Base-by-base conservation (phyloP, 805 yeast genomes). In the Starmera quercuum region DNA sequence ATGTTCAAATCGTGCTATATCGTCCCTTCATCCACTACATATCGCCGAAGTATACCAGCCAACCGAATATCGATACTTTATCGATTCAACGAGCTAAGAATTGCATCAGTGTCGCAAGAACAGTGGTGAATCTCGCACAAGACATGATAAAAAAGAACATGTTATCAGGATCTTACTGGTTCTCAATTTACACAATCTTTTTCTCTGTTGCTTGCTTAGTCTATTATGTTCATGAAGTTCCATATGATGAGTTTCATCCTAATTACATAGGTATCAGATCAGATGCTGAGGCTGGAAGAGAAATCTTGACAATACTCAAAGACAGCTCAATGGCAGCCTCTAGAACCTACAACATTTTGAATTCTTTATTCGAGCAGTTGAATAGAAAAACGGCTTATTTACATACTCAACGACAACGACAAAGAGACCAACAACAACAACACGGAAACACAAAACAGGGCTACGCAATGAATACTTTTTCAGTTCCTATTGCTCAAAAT, bases 121-220 rank as follows among this genome's bases (percentile, higher is more conserved):
- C 81, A 47, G 94, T 83, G 20, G 87, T 87, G 13, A 78, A 78
- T 46, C 54, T 85, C 36, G 86, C 95, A 0, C 76, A 82, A 45
- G 86, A 81, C 49, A 75, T 87, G 86, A 77, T 82, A 40, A 70
- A 73, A 42, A 74, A 77, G 41, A 68, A 78, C 37, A 66, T 84
- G 55, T 61, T 87, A 26, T 74, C 78, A 42, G 95, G 95, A 1
- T 83, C 92, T 2, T 88, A 87, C 51, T 86, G 95, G 95, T 87
- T 85, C 51, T 78, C 92, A 6, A 82, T 83, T 50, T 87, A 87
- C 54, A 84, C 95, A 0, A 80, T 87, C 5, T 87, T 86, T 54
- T 85, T 84, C 58, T 78, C 94, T 3, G 86, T 86, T 39, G 94
- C 95, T 1, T 83, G 95, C 49, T 64, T 86, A 46, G 82, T 84